Conservation (phyloP, 805 yeast species). For the Starmerella roubikii region DNA sequence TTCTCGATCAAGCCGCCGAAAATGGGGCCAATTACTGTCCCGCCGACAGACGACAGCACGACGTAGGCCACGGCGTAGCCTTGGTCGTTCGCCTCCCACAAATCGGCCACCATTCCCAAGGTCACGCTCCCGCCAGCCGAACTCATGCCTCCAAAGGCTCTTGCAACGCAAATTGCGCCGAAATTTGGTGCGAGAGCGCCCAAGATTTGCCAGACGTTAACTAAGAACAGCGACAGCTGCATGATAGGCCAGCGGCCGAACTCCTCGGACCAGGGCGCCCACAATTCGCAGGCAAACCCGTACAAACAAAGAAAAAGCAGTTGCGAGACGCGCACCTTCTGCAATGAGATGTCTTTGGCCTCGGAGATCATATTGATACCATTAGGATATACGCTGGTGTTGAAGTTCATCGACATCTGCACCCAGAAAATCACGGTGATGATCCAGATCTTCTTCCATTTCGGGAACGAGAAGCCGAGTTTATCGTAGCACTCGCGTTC, state of each 20-base stretch:
- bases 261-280: constrained; percentile 57
- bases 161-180: constrained; percentile 41
- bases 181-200: constrained; percentile 48
- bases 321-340: constrained; percentile 30
- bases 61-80: constrained; percentile 39
- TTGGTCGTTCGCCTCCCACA: constrained; percentile 32
- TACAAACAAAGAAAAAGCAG: constrained; percentile 41
- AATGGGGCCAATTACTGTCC: constrained; percentile 35
- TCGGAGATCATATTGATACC: constrained; percentile 33
- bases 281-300: constrained; percentile 42
- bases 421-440: constrained; percentile 29
- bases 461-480: constrained; percentile 27
- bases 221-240: constrained; percentile 38
- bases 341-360: constrained; percentile 31
- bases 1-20: constrained; percentile 43
- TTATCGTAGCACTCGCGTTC: constrained; percentile 30
- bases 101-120: constrained; percentile 53
- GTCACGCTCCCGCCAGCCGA: constrained; percentile 42
- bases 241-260: constrained; percentile 50
- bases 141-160: constrained; percentile 50
- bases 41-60: constrained; percentile 38
- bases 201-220: constrained; percentile 33
- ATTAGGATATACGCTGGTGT: constrained; percentile 27
- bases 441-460: constrained; percentile 28
- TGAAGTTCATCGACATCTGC: constrained; percentile 33